Percentiles rank a stretch among this genome's conserved stretches.
Conservation (phyloP, 73 alveolate species). For the Durusdinium trenchii region DNA sequence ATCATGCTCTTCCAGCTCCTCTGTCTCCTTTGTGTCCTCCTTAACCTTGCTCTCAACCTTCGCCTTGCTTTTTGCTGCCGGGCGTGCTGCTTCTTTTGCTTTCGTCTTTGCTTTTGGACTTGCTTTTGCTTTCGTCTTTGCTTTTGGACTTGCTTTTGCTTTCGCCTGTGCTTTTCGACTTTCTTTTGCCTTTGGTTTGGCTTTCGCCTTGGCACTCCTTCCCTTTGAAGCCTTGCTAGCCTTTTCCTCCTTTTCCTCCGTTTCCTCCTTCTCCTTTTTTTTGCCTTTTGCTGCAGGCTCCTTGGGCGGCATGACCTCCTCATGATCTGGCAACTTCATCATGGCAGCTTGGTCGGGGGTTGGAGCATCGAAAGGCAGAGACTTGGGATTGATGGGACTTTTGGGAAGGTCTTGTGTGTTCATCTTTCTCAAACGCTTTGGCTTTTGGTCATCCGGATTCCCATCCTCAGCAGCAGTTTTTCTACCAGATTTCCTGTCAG, state of each 20-base stretch:
- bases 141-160: not conserved
- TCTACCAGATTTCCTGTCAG: not conserved
- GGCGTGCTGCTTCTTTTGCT: too few species aligned
- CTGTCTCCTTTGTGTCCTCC: not conserved
- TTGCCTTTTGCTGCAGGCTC: not conserved
- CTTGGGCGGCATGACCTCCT: not conserved
- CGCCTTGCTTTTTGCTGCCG: not conserved
- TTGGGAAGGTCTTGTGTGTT: not conserved
- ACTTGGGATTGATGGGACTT: not conserved
- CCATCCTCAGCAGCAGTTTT: not conserved
- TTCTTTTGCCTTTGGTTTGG: not conserved
- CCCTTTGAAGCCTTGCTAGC: too few species aligned
- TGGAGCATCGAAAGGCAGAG: not conserved
- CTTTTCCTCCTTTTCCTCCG: not conserved
- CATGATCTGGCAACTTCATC: not conserved
- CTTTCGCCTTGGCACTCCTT: not conserved
- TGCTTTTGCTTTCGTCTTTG: constrained; percentile 6
- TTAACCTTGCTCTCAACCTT: not conserved
- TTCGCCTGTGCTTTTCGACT: not conserved
- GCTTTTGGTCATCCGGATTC: too few species aligned
- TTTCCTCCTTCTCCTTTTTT: not conserved
- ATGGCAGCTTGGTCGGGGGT: not conserved
- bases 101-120: not conserved
- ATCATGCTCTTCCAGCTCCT: not conserved
- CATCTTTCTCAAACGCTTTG: not conserved